Conservation (phyloP, 2,329 filamentous ascomycete species). For the Septoria petroselini region DNA sequence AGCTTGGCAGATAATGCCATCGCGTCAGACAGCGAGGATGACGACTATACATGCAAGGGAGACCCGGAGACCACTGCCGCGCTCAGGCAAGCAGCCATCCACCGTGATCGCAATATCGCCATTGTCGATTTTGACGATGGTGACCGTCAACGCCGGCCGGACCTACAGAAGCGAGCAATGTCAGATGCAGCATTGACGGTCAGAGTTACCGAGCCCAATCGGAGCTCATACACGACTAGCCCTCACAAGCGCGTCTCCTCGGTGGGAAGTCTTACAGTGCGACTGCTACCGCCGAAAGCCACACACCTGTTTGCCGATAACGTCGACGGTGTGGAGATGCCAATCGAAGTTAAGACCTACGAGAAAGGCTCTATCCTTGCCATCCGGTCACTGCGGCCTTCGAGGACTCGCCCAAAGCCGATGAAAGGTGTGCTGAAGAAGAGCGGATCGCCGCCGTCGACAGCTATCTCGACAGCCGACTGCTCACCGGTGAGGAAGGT, state of each 20-base stretch:
- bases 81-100: conserved; percentile 3
- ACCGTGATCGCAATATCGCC: conserved; percentile 3
- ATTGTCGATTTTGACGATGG: neutral
- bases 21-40: conserved; percentile 11
- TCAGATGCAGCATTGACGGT: conserved; percentile 3
- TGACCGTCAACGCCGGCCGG: neutral
- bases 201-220: neutral
- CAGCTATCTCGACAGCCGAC: conserved; percentile 5
- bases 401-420: conserved; percentile 18
- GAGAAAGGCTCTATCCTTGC: conserved; percentile 2
- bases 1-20: conserved; percentile 10
- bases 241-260: conserved; percentile 8
- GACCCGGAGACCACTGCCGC: conserved; percentile 6
- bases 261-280: conserved; percentile 2
- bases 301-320: neutral
- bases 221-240: neutral
- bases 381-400: conserved; percentile 14
- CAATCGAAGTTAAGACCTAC: conserved; percentile 14
- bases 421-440: conserved; percentile 25
- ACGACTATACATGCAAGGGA: conserved; percentile 11
- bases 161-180: conserved; percentile 9
- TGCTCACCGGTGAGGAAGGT: conserved; percentile 3
- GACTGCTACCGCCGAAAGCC: neutral
- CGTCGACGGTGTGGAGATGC: conserved; percentile 7
- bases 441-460: conserved; percentile 8